Percentiles rank a stretch among this genome's conserved stretches.
These are phyloP conservation scores for Phialemoniopsis sp. DNA, from an alignment of 2,329 filamentous ascomycete genomes.

Conservation along the genomic window DNA sequence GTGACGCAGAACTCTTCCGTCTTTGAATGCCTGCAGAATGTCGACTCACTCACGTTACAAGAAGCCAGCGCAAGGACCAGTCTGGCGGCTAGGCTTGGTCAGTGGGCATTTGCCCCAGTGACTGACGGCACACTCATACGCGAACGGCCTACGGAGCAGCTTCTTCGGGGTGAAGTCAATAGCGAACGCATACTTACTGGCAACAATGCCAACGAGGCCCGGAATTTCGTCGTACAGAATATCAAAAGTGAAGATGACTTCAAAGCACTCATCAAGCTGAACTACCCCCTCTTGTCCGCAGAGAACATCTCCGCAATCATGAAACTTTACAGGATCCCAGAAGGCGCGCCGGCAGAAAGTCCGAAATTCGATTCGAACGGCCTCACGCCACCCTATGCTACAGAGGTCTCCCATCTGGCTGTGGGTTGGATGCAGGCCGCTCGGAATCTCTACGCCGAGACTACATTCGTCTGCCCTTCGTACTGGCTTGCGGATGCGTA, in stretches of 20 bases:
- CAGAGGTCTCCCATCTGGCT: slow-evolving; percentile 21
- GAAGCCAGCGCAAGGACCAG: slow-evolving; percentile 15
- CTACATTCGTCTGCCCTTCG: slow-evolving; percentile 46
- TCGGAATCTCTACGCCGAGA: slow-evolving; percentile 45
- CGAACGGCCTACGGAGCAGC: slow-evolving; percentile 19
- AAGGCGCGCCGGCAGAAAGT: slow-evolving; percentile 9
- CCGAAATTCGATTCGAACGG: slow-evolving; percentile 29
- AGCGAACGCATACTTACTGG: slow-evolving; percentile 15
- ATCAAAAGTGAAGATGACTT: slow-evolving; percentile 36
- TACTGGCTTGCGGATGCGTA: slow-evolving; percentile 48
- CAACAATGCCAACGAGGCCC: slow-evolving; percentile 47
- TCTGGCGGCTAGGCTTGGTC: slow-evolving; percentile 9
- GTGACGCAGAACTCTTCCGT: slow-evolving; percentile 13
- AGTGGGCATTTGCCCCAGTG: slow-evolving; percentile 27
- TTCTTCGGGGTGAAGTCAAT: slow-evolving; percentile 22
- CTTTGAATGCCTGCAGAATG: slow-evolving; percentile 15
- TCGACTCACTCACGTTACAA: slow-evolving; percentile 21
- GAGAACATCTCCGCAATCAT: slow-evolving; percentile 25
- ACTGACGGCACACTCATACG: slow-evolving; percentile 25
- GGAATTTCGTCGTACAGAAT: slow-evolving; percentile 35
- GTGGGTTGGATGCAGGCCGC: slow-evolving; percentile 46
- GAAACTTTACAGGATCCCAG: slow-evolving; percentile 12
- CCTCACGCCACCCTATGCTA: slow-evolving; percentile 12
- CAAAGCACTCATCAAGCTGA: slow-evolving; percentile 27
- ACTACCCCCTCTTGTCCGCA: slow-evolving; percentile 33